Conservation (phyloP, 1,139 yeast species). For the Yamadazyma oceani region DNA sequence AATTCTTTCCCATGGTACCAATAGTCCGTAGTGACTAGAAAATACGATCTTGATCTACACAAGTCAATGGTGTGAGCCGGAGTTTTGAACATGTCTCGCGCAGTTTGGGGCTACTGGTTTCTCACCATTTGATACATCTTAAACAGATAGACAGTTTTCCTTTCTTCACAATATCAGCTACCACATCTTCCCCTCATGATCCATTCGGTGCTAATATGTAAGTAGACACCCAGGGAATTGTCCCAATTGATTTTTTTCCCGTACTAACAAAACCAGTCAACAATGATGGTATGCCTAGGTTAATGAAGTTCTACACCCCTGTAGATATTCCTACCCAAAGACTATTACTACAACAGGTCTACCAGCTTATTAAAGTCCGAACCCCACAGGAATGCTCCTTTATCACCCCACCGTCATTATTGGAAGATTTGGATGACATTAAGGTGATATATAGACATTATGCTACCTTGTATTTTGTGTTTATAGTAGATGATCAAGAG, state of each 20-base stretch:
- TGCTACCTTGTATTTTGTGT: conserved; percentile 92
- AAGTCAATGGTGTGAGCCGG: too few relatives aligned
- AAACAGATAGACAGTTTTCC: too few relatives aligned
- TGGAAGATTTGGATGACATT: conserved; percentile 74
- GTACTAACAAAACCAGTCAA: conserved; percentile 55
- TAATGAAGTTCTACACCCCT: conserved; percentile 90
- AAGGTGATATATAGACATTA: conserved; percentile 92
- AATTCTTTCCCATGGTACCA: conserved; percentile 10
- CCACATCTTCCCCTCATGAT: too few relatives aligned
- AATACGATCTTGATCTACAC: too few relatives aligned
- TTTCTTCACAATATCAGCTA: too few relatives aligned
- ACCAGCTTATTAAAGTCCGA: conserved; percentile 66
- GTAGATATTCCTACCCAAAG: conserved; percentile 78
- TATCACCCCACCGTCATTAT: conserved; percentile 73
- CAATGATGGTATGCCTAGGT: conserved; percentile 88
- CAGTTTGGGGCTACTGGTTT: too few relatives aligned
- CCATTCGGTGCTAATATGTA: conserved; percentile 85
- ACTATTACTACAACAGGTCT: conserved; percentile 70
- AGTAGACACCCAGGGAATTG: conserved; percentile 32
- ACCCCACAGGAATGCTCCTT: conserved; percentile 77
- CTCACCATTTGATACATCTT: conserved; percentile 2
- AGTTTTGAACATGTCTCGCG: too few relatives aligned
- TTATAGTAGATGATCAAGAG: conserved; percentile 94
- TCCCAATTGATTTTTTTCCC: background rate
- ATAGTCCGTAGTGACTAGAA: too few relatives aligned